These are phyloP conservation scores for Aspergillus tubingensis DNA, from an alignment of 2,329 filamentous ascomycete genomes.

Conservation along the genomic window DNA sequence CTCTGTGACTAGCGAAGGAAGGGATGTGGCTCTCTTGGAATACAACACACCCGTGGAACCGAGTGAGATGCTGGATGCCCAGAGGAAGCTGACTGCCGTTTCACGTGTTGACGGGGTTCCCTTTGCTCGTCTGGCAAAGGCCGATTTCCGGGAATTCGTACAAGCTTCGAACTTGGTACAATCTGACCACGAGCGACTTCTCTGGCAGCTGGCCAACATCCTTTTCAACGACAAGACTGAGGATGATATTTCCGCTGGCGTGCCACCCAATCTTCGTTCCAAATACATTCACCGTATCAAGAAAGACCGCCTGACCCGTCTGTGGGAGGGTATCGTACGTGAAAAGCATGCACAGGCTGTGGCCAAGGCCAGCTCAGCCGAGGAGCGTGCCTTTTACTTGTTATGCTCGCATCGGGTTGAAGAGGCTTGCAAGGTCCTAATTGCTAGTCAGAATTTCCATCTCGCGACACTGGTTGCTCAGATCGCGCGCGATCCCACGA, in stretches of 20 bases:
- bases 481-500: conserved; percentile 70
- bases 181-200: conserved; percentile 44
- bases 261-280: conserved; percentile 41
- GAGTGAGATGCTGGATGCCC: conserved; percentile 36
- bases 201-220: conserved; percentile 85
- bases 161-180: conserved; percentile 31
- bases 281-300: conserved; percentile 49
- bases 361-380: conserved; percentile 63
- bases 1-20: conserved; percentile 43
- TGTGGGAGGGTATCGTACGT: conserved; percentile 49
- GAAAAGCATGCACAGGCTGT: conserved; percentile 69
- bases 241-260: conserved; percentile 47
- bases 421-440: conserved; percentile 78
- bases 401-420: conserved; percentile 76
- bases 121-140: conserved; percentile 43
- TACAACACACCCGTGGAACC: conserved; percentile 28
- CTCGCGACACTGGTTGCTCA: conserved; percentile 83
- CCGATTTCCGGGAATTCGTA: conserved; percentile 38
- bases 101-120: conserved; percentile 61
- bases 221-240: conserved; percentile 72
- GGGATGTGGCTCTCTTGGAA: conserved; percentile 33
- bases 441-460: conserved; percentile 75
- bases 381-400: conserved; percentile 81
- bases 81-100: conserved; percentile 46
- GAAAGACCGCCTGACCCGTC: conserved; percentile 49